Evolutionary conservation across 345 rosid genomes (phyloP).

Genomic region (Litchi chinensis): DNA sequence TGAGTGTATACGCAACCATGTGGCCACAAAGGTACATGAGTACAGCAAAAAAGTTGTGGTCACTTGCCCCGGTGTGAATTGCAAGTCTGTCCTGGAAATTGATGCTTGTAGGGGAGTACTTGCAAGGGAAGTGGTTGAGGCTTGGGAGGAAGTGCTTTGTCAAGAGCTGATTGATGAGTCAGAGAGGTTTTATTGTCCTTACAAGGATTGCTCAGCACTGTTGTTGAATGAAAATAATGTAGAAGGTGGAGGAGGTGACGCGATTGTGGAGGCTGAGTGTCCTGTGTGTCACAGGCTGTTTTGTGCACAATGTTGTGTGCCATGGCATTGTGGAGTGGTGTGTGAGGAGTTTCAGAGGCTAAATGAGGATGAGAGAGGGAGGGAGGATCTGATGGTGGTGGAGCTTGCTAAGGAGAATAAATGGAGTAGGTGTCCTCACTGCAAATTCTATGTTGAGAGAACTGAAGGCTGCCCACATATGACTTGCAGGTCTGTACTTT

Average conservation of each 20-base stretch:
- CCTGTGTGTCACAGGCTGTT: conserved; percentile 66
- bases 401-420: conserved; percentile 39
- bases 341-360: conserved; percentile 39
- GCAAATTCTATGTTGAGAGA: conserved; percentile 46
- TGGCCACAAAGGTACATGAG: conserved; percentile 40
- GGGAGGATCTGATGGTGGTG: conserved; percentile 45
- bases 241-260: conserved; percentile 15
- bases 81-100: conserved; percentile 43
- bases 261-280: conserved; percentile 59
- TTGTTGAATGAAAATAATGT: conserved; percentile 33
- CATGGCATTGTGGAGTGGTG: conserved; percentile 44
- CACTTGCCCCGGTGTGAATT: conserved; percentile 58
- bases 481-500: conserved; percentile 43
- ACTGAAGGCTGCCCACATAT: conserved; percentile 47
- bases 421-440: conserved; percentile 52
- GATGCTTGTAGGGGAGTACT: conserved; percentile 47
- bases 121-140: conserved; percentile 42
- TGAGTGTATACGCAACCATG: conserved; percentile 52
- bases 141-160: conserved; percentile 58
- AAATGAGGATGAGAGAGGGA: conserved; percentile 42
- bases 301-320: conserved; percentile 42
- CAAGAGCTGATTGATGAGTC: conserved; percentile 38
- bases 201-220: conserved; percentile 63
- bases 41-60: conserved; percentile 14
- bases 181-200: conserved; percentile 64